Conservation (phyloP, 2,329 filamentous ascomycete species). For the Aschersonia sp. region DNA sequence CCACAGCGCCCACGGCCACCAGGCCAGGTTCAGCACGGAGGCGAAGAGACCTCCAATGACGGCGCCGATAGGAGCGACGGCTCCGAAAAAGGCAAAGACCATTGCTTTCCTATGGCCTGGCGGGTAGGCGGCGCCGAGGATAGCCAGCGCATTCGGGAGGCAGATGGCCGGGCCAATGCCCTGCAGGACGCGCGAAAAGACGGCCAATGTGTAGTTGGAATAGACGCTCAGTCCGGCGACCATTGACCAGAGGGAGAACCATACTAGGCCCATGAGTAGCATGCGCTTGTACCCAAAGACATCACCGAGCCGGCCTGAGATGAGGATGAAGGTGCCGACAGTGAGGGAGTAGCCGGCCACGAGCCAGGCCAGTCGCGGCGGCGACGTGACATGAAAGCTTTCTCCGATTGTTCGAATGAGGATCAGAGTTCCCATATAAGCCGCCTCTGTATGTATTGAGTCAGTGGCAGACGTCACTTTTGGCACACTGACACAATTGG, state of each 20-base stretch:
- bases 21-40: slow-evolving; percentile 22
- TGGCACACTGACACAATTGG: neutral
- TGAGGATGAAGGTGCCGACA: slow-evolving; percentile 41
- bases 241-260: slow-evolving; percentile 39
- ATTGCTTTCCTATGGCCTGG: slow-evolving; percentile 44
- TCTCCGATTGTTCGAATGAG: slow-evolving; percentile 32
- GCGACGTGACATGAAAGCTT: slow-evolving; percentile 27
- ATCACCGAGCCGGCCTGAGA: slow-evolving; percentile 41
- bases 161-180: slow-evolving; percentile 48
- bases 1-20: slow-evolving; percentile 37
- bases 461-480: too few relatives aligned
- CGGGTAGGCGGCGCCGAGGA: slow-evolving; percentile 42
- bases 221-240: slow-evolving; percentile 27
- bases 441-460: slow-evolving; percentile 15
- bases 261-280: slow-evolving; percentile 37
- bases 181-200: slow-evolving; percentile 38
- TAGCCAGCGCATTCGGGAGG: slow-evolving; percentile 48
- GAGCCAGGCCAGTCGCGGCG: slow-evolving; percentile 37
- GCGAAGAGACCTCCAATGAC: slow-evolving; percentile 26
- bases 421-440: slow-evolving; percentile 21
- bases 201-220: slow-evolving; percentile 27
- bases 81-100: slow-evolving; percentile 37
- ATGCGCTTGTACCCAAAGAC: slow-evolving; percentile 41
- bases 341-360: slow-evolving; percentile 42
- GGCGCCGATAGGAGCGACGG: slow-evolving; percentile 30